Conservation (phyloP, 345 rosid genomes). For the Syzygium grande region DNA sequence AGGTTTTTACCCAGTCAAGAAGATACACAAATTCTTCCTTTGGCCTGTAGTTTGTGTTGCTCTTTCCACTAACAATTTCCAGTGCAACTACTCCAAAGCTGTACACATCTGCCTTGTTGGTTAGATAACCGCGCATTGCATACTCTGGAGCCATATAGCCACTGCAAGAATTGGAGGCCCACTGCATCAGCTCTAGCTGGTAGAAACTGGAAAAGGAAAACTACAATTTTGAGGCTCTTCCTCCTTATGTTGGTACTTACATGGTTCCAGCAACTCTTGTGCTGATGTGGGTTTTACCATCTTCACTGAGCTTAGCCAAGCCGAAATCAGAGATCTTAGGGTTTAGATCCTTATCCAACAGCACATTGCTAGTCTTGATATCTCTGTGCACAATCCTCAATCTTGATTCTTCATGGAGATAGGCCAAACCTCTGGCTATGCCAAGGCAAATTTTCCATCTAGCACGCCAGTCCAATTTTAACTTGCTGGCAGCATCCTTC, state of each 20-base stretch:
- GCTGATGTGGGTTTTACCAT: conserved; percentile 78
- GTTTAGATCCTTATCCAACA: conserved; percentile 72
- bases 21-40: conserved; percentile 69
- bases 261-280: conserved; percentile 84
- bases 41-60: conserved; percentile 73
- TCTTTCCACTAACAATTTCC: conserved; percentile 57
- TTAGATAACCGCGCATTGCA: conserved; percentile 82
- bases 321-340: conserved; percentile 95
- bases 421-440: conserved; percentile 69
- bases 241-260: conserved; percentile 26
- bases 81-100: conserved; percentile 51
- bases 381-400: conserved; percentile 91
- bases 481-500: conserved; percentile 26
- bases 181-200: not conserved
- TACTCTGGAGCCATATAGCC: conserved; percentile 73
- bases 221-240: not conserved
- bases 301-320: conserved; percentile 79
- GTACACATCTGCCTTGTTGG: conserved; percentile 51
- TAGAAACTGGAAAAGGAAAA: not conserved
- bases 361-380: conserved; percentile 84
- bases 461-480: conserved; percentile 67
- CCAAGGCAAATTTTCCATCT: conserved; percentile 63
- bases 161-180: conserved; percentile 9
- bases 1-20: conserved; percentile 64
- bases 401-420: conserved; percentile 78